A percentile compares a stretch with the other conserved stretches of the same genome.
Conservation (phyloP, 179 eudicot genomes). For the Corrigiola litoralis region DNA sequence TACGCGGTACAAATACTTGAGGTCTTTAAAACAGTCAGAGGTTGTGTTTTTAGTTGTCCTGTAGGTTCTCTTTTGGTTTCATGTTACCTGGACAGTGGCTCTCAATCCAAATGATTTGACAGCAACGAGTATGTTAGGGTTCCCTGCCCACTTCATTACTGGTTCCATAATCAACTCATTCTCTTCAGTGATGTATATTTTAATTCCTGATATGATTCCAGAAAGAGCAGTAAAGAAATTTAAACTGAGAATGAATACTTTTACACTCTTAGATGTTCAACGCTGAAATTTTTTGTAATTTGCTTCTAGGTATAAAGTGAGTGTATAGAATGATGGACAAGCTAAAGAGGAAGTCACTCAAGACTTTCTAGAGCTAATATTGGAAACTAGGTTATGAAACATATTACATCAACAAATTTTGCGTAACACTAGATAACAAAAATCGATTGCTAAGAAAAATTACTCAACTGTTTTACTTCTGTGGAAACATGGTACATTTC, state of each 20-base stretch:
- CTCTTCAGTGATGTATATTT: slow-evolving; percentile 41
- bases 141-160: slow-evolving; percentile 44
- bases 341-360: neutral
- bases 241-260: too few relatives aligned
- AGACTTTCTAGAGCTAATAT: neutral
- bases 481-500: neutral
- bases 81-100: slow-evolving; percentile 39
- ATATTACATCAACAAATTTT: neutral
- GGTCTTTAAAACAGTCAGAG: neutral
- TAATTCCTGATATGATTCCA: slow-evolving; percentile 34
- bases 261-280: neutral
- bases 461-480: too few relatives aligned
- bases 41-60: neutral
- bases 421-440: neutral
- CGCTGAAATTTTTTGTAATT: neutral
- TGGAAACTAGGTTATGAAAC: neutral
- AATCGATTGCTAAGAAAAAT: too few relatives aligned
- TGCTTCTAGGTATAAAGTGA: neutral
- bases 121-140: slow-evolving; percentile 35
- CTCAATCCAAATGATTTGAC: slow-evolving; percentile 43
- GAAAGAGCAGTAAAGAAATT: too few relatives aligned
- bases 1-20: neutral
- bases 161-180: slow-evolving; percentile 51
- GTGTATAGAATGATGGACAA: neutral
- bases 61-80: neutral